These are phyloP conservation scores for Solanum arcanum DNA, from an alignment of 257 asterid species.

Conservation along the genomic window DNA sequence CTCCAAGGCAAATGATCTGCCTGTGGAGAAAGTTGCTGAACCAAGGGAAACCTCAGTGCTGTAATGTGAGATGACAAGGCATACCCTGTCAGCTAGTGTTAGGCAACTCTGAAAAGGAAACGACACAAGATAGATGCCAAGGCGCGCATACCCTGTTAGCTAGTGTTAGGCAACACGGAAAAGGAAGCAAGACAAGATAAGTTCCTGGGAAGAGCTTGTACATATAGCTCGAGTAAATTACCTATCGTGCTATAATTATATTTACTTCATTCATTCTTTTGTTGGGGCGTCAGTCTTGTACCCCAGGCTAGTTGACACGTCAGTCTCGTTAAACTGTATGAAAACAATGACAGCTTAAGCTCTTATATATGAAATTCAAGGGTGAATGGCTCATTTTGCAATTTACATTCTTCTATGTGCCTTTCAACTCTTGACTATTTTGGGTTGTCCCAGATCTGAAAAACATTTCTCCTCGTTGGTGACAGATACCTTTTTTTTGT, in stretches of 20 bases:
- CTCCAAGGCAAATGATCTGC: conserved; percentile 95
- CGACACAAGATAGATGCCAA: conserved; percentile 26
- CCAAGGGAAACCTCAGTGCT: conserved; percentile 60
- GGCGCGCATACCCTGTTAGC: not conserved
- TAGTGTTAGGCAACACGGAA: not conserved
- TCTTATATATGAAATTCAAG: not conserved
- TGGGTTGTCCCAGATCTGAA: not conserved
- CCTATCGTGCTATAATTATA: not conserved
- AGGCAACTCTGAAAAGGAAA: not conserved
- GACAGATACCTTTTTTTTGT: not conserved
- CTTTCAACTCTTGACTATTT: not conserved
- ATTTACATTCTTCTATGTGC: not conserved
- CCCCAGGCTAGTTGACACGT: not conserved
- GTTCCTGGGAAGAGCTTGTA: not conserved
- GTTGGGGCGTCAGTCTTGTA: not conserved
- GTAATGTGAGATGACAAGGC: conserved; percentile 66
- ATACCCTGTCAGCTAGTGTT: not conserved
- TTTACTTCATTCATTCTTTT: not conserved
- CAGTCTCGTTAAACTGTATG: not conserved
- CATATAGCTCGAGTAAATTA: not conserved
- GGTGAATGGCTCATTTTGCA: not conserved
- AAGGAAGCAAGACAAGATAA: not conserved
- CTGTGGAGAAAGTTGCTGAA: conserved; percentile 63
- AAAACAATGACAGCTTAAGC: not conserved
- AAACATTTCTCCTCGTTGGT: not conserved